A percentile compares a stretch with the other conserved stretches of the same genome.
phyloP scores from a whole-genome alignment of 2,329 filamentous ascomycete species.

The Drechslerella stenobrocha region DNA sequence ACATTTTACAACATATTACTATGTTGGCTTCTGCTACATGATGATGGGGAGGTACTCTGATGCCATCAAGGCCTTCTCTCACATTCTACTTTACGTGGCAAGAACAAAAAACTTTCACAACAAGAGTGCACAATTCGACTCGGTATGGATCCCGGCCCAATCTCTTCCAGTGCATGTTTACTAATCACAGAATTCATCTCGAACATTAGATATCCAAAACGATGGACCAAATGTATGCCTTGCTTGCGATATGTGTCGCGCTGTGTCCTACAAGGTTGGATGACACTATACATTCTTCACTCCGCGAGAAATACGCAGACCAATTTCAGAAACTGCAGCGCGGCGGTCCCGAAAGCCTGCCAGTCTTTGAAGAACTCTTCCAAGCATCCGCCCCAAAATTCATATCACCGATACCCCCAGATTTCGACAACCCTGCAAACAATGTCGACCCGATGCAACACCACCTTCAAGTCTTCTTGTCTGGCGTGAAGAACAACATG shows the following conservation, averaged over 20 bases:
- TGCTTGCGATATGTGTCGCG: conserved; percentile 97
- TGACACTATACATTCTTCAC: conserved; percentile 97
- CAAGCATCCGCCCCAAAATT: conserved; percentile 97
- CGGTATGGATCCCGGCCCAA: conserved; percentile 54
- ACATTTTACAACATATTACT: conserved; percentile 95
- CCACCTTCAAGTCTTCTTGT: conserved; percentile 97
- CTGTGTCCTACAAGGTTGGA: conserved; percentile 97
- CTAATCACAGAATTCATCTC: conserved; percentile 1
- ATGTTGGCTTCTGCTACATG: conserved; percentile 99
- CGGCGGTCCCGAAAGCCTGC: conserved; percentile 90
- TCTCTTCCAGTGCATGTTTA: not conserved
- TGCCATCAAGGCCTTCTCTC: conserved; percentile 99
- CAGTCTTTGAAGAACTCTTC: conserved; percentile 98
- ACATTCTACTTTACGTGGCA: conserved; percentile 98
- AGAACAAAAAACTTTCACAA: conserved; percentile 98
- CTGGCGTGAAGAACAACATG: conserved; percentile 99
- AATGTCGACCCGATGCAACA: conserved; percentile 98
- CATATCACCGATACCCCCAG: conserved; percentile 93
- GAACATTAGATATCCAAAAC: conserved; percentile 81
- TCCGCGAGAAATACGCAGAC: conserved; percentile 98
- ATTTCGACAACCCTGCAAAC: conserved; percentile 94
- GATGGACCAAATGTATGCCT: conserved; percentile 99
- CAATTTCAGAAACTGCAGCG: conserved; percentile 96
- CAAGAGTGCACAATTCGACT: conserved; percentile 98
- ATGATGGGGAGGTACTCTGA: conserved; percentile 99